These are phyloP conservation scores for Russula virescens DNA, from an alignment of 768 basidiomycete species.

Conservation along the genomic window DNA sequence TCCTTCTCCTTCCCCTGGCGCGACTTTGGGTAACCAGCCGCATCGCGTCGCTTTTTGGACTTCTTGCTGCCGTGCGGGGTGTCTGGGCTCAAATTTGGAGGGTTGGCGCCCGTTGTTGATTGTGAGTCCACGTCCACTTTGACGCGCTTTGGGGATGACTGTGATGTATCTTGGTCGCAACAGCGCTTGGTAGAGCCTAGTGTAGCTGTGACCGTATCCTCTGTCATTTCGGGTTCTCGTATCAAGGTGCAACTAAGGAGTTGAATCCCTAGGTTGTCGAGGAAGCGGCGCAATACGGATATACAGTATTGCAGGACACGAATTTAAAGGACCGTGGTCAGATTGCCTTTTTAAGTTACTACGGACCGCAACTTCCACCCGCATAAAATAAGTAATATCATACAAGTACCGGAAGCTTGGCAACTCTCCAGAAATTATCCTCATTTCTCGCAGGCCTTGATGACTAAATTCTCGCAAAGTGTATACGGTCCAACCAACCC, in stretches of 20 bases:
- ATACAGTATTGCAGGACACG: neutral
- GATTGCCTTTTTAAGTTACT: neutral
- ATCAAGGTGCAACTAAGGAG: neutral
- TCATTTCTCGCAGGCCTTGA: neutral
- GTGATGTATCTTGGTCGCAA: slow-evolving; percentile 3
- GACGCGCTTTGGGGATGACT: slow-evolving; percentile 18
- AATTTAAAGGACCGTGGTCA: neutral
- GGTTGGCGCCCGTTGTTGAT: neutral
- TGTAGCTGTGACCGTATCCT: neutral
- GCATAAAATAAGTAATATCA: no score
- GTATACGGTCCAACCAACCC: slow-evolving; percentile 48
- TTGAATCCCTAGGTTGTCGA: neutral
- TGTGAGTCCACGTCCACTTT: slow-evolving; percentile 15
- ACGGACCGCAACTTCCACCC: neutral
- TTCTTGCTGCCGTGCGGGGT: slow-evolving; percentile 12
- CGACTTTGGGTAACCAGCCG: slow-evolving; percentile 33
- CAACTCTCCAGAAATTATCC: neutral
- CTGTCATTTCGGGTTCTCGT: neutral
- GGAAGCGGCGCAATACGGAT: neutral
- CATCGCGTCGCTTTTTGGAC: slow-evolving; percentile 24
- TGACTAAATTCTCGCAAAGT: slow-evolving; percentile 40
- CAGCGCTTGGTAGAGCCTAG: slow-evolving; percentile 8
- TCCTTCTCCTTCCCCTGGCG: slow-evolving; percentile 35
- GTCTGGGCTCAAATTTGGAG: neutral
- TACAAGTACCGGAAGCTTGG: no score